Conservation (phyloP, 139 green algal genomes). For the Chlamydomonas schloesseri region DNA sequence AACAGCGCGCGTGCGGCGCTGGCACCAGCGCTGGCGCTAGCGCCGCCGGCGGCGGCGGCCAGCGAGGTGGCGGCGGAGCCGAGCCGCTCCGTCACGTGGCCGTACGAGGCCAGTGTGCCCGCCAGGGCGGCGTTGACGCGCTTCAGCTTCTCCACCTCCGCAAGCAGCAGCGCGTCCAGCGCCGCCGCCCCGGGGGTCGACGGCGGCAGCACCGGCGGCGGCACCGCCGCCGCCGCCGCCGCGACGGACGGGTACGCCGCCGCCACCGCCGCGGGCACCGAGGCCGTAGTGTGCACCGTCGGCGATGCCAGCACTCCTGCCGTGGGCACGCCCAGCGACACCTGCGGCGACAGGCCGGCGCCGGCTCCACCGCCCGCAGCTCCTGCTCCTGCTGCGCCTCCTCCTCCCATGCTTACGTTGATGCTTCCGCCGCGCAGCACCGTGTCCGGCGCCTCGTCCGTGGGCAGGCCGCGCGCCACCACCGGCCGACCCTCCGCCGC, state of each 20-base stretch:
- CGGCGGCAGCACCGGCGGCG: neutral
- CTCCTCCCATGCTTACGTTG: neutral
- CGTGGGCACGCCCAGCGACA: neutral
- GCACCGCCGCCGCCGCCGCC: neutral
- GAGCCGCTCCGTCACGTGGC: neutral
- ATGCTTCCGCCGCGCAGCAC: neutral
- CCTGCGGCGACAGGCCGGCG: neutral
- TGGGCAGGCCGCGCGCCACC: neutral
- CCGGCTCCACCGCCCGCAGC: too few relatives aligned
- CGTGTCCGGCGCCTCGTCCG: neutral
- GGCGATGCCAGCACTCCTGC: neutral
- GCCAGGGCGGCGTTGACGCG: constrained; percentile 6
- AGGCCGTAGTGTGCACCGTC: neutral
- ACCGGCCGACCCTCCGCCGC: neutral
- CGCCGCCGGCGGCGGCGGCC: neutral
- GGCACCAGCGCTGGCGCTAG: too few relatives aligned
- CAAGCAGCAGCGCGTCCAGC: constrained; percentile 26
- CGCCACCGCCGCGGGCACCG: neutral
- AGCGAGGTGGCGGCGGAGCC: neutral
- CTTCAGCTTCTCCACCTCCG: constrained; percentile 40
- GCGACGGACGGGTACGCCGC: neutral
- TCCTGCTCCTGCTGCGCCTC: too few relatives aligned
- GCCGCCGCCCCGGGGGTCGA: neutral
- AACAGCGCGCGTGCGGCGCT: neutral
- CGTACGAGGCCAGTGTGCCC: constrained; percentile 10